phyloP scores from a whole-genome alignment of 371 early-diverging fungal species.

The Mucor indicus region DNA sequence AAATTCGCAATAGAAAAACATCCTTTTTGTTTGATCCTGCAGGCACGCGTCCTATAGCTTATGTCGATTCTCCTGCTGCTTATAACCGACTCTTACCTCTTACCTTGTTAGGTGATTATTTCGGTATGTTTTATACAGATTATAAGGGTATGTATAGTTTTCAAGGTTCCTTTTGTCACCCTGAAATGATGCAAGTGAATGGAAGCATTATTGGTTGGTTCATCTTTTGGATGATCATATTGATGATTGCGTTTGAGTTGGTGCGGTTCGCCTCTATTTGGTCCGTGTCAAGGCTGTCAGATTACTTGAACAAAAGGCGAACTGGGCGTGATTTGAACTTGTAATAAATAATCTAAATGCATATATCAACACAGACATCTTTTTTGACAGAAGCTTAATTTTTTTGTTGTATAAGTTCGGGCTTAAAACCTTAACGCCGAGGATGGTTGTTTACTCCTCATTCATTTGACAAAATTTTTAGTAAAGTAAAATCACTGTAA shows the following conservation, averaged over 20 bases:
- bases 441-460: no score
- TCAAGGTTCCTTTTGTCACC: conserved; percentile 65
- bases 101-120: conserved; percentile 53
- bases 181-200: conserved; percentile 38
- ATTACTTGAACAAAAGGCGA: no score
- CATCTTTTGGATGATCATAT: conserved; percentile 54
- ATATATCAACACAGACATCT: no score
- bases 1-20: conserved; percentile 59
- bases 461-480: no score
- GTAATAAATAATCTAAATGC: no score
- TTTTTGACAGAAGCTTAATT: no score
- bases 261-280: conserved; percentile 16
- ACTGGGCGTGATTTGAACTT: no score
- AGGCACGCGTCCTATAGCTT: conserved; percentile 56
- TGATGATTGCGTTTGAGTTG: conserved; percentile 26
- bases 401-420: no score
- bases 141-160: conserved; percentile 73
- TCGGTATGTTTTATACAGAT: conserved; percentile 57
- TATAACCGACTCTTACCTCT: conserved; percentile 53
- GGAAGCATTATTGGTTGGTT: conserved; percentile 59
- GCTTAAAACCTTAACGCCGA: no score
- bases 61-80: conserved; percentile 34
- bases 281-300: no score
- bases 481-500: no score
- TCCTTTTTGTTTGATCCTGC: conserved; percentile 70